Conservation (phyloP, 2,329 filamentous ascomycete species). For the Pseudopithomyces chartarum region DNA sequence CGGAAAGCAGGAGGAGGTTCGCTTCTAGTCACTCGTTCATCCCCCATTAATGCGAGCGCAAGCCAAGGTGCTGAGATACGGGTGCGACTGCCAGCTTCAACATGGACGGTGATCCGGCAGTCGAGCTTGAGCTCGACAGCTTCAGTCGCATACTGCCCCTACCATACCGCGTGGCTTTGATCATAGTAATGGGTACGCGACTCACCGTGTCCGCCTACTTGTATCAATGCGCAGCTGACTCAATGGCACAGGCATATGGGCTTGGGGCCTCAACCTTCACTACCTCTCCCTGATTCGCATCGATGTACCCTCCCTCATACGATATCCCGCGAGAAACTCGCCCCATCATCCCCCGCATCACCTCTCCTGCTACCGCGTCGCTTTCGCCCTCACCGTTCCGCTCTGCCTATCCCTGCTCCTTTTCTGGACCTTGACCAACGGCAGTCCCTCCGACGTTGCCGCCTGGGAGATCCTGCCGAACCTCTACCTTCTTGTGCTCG, state of each 20-base stretch:
- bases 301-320: conserved; percentile 83
- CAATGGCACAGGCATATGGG: conserved; percentile 77
- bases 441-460: conserved; percentile 70
- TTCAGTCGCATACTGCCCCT: conserved; percentile 88
- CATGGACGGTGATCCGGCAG: conserved; percentile 76
- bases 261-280: conserved; percentile 91
- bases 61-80: conserved; percentile 24
- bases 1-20: conserved; percentile 7
- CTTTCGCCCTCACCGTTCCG: conserved; percentile 73
- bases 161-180: conserved; percentile 85
- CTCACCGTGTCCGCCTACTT: background rate
- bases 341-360: conserved; percentile 75
- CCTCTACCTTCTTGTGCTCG: conserved; percentile 75
- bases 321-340: conserved; percentile 78
- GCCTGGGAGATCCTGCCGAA: conserved; percentile 86
- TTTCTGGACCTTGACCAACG: conserved; percentile 83
- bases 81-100: conserved; percentile 22
- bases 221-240: background rate
- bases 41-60: conserved; percentile 15
- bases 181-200: conserved; percentile 77
- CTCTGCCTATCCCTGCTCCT: conserved; percentile 73
- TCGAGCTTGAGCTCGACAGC: conserved; percentile 73
- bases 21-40: conserved; percentile 18
- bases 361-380: conserved; percentile 83
- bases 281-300: conserved; percentile 80